A percentile compares a stretch with the other conserved stretches of the same genome.
Conservation (phyloP, 257 asterid genomes). For the Paulownia fortunei region DNA sequence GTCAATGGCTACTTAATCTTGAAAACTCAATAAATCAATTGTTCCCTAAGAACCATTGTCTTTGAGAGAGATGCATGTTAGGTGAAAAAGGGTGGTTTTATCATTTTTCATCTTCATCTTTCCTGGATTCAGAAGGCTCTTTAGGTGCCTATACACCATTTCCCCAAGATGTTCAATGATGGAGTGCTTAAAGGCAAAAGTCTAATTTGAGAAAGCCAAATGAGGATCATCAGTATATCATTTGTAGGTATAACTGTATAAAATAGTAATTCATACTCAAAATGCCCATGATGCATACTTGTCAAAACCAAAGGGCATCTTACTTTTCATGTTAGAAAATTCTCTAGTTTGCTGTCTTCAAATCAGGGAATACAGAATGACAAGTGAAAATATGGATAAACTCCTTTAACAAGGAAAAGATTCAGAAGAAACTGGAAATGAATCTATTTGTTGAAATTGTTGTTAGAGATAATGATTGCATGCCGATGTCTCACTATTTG, state of each 20-base stretch:
- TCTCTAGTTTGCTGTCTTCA: slow-evolving; percentile 18
- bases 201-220: not conserved
- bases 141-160: not conserved
- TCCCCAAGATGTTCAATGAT: not conserved
- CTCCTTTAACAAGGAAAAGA: not conserved
- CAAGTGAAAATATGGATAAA: slow-evolving; percentile 13
- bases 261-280: not conserved
- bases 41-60: not conserved
- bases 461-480: slow-evolving; percentile 37
- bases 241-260: not conserved
- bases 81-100: not conserved
- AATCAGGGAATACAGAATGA: slow-evolving; percentile 21
- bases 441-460: slow-evolving; percentile 48
- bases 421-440: slow-evolving; percentile 37
- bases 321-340: slow-evolving; percentile 13
- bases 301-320: not conserved
- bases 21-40: not conserved
- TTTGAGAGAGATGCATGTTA: not conserved
- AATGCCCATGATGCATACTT: not conserved
- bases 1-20: slow-evolving; percentile 1
- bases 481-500: slow-evolving; percentile 20
- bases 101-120: not conserved
- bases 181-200: not conserved
- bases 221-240: not conserved
- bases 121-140: not conserved